phyloP scores from a whole-genome alignment of 768 basidiomycete genomes.

The Mycena metata region DNA sequence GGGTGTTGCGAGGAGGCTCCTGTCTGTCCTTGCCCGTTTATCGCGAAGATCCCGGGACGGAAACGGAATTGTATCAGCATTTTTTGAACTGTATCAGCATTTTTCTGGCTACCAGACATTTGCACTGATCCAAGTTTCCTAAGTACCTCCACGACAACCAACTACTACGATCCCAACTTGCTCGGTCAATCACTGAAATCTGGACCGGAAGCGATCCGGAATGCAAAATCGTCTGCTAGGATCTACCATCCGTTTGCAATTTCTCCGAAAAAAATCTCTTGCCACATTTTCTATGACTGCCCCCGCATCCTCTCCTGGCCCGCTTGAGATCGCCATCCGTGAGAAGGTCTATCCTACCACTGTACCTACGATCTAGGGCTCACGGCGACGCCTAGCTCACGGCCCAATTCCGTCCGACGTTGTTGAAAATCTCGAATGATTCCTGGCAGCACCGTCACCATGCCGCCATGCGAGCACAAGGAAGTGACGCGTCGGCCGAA shows the following conservation, averaged over 20 bases:
- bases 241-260: not conserved
- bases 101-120: constrained; percentile 3
- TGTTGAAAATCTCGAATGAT: constrained; percentile 81
- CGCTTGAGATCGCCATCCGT: constrained; percentile 71
- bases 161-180: not conserved
- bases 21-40: too few species aligned
- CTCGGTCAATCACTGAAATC: constrained; percentile 7
- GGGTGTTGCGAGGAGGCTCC: not conserved
- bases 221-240: constrained; percentile 12
- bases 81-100: too few species aligned
- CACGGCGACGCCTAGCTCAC: constrained; percentile 63
- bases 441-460: constrained; percentile 91
- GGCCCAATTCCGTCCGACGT: constrained; percentile 69
- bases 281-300: constrained; percentile 20
- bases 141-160: constrained; percentile 3
- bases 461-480: constrained; percentile 80
- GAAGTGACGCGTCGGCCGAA: constrained; percentile 74
- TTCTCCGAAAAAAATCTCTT: not conserved
- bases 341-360: constrained; percentile 60
- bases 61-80: not conserved
- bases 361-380: constrained; percentile 37
- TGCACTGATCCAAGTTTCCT: constrained; percentile 9
- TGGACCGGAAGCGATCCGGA: not conserved
- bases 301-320: constrained; percentile 44
- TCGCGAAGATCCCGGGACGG: too few species aligned